These are phyloP conservation scores for Mycena sanguinolenta DNA, from an alignment of 768 basidiomycete species.

Conservation along the genomic window DNA sequence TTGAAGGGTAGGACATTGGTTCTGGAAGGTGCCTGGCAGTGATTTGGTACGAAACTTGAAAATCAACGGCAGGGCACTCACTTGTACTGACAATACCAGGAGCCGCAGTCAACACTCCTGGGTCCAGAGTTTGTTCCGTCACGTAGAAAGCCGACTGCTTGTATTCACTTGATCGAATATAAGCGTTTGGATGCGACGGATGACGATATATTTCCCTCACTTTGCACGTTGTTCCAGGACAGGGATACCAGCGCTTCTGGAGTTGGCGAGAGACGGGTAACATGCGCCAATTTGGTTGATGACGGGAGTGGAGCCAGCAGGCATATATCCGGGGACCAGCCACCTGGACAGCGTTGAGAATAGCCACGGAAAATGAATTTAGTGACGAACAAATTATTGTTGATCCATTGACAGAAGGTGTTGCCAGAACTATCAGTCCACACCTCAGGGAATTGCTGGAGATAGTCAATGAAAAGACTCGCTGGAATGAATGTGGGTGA, in stretches of 20 bases:
- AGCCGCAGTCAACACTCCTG: not conserved
- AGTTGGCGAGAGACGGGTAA: conserved; percentile 19
- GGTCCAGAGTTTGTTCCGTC: not conserved
- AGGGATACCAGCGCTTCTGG: conserved; percentile 6
- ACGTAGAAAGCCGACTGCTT: not conserved
- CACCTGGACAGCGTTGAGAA: conserved; percentile 1
- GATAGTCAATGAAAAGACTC: conserved; percentile 21
- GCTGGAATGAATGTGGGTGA: not conserved
- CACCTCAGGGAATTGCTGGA: conserved; percentile 10
- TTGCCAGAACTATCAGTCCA: conserved; percentile 9
- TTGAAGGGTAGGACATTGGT: not conserved
- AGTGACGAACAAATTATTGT: conserved; percentile 10
- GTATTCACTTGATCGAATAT: not conserved
- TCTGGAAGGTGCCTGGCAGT: not conserved
- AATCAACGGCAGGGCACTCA: not conserved
- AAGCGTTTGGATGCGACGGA: not conserved
- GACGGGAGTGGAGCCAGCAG: not conserved
- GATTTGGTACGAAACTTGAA: not conserved
- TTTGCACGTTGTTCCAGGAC: conserved; percentile 19
- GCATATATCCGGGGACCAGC: conserved; percentile 7
- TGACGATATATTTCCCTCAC: not conserved
- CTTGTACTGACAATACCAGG: conserved; percentile 3
- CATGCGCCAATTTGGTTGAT: conserved; percentile 7
- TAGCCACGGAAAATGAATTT: not conserved
- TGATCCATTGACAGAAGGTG: conserved; percentile 11